phyloP scores from a whole-genome alignment of 169 alveolate genomes.

The Plasmodium sp. region DNA sequence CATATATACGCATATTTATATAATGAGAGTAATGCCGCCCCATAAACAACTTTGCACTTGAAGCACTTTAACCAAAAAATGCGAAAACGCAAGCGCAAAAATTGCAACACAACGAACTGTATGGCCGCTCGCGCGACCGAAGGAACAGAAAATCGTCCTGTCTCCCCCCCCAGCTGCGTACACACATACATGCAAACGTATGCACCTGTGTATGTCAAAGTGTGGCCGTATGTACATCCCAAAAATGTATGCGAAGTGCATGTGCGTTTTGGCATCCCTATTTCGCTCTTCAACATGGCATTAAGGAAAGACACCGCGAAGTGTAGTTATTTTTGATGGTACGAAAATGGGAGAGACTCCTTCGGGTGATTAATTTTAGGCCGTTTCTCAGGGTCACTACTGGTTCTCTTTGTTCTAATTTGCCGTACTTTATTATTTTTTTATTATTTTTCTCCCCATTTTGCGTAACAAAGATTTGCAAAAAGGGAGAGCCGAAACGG shows the following conservation, averaged over 20 bases:
- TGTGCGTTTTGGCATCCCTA: neutral
- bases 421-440: neutral
- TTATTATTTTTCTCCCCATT: neutral
- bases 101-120: neutral
- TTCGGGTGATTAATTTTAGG: neutral
- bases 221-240: neutral
- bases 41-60: neutral
- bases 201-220: neutral
- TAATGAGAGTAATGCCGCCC: neutral
- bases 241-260: neutral
- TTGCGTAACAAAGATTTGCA: neutral
- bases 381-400: neutral
- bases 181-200: neutral
- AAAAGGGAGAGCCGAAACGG: neutral
- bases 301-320: neutral
- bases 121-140: neutral
- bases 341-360: neutral
- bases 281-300: neutral
- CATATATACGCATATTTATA: neutral
- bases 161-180: neutral
- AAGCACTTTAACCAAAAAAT: neutral
- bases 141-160: neutral
- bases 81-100: neutral
- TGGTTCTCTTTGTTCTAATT: neutral
- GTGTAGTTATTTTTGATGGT: neutral